Percentiles rank a stretch among this genome's conserved stretches.
Evolutionary conservation across 768 basidiomycete genomes (phyloP).

Genomic region (Cytidiella melzeri): DNA sequence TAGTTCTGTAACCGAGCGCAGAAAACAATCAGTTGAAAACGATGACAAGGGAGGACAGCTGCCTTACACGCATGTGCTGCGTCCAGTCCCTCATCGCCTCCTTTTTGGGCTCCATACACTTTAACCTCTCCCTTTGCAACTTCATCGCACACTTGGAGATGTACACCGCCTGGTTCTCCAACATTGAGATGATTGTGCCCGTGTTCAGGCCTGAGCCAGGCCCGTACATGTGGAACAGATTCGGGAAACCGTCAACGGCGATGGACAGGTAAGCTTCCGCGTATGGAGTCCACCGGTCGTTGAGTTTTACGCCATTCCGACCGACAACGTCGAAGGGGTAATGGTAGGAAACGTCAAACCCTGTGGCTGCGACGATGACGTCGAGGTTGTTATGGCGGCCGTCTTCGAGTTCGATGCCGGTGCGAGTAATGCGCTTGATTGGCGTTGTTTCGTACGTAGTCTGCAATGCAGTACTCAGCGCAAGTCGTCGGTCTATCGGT

Average conservation of each 20-base stretch:
- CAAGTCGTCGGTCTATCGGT: neutral
- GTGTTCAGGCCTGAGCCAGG: constrained; percentile 51
- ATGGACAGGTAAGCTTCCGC: constrained; percentile 54
- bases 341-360: constrained; percentile 46
- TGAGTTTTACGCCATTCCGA: constrained; percentile 43
- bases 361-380: constrained; percentile 57
- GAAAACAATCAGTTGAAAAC: no score
- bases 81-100: constrained; percentile 59
- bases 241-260: constrained; percentile 63
- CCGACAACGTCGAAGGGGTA: constrained; percentile 48
- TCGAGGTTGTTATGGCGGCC: constrained; percentile 50
- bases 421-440: constrained; percentile 46
- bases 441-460: constrained; percentile 45
- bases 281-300: constrained; percentile 46
- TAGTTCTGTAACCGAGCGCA: constrained; percentile 31
- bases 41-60: neutral
- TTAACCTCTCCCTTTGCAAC: constrained; percentile 55
- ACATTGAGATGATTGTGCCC: constrained; percentile 45
- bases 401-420: constrained; percentile 52
- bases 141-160: constrained; percentile 48
- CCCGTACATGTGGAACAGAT: constrained; percentile 52
- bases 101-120: constrained; percentile 52
- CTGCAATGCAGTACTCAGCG: constrained; percentile 20
- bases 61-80: constrained; percentile 45
- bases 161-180: constrained; percentile 54